Evolutionary conservation across 1,284 basidiomycete species (phyloP), one percentile per base, ranked within the genome.

Genomic region (Coriolopsis trogii): DNA sequence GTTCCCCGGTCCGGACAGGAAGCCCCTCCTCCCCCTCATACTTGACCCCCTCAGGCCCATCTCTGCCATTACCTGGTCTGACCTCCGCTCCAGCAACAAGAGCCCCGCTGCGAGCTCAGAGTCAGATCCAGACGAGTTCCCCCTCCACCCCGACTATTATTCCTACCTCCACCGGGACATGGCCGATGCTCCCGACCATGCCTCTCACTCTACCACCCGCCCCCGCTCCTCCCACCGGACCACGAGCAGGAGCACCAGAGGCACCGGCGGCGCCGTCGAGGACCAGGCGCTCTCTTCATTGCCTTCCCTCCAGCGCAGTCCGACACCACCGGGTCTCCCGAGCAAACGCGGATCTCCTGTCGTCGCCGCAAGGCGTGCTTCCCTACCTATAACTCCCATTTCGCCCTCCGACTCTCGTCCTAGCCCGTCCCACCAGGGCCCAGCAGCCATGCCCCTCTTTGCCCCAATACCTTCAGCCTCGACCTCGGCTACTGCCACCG

Each of bases 21-120:
- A 54, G 40, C 42, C 49, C 16, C 49, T 63, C 18, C 57, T 63
- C 23, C 61, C 64, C 39, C 55, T 65, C 48, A 47, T 56, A 53
- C 62, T 65, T 48, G 55, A 62, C 52, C 58, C 49, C 46, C 54
- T 56, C 47, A 43, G 39, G 45, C 59, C 63, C 46, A 53, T 65
- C 53, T 66, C 65, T 51, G 60, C 62, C 37, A 62, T 67, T 46
- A 63, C 63, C 55, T 66, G 63, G 63, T 63, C 64, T 28, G 60
- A 62, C 58, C 48, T 65, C 47, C 65, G 53, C 46, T 62, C 48
- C 40, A 60, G 60, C 48, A 41, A 51, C 25, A 54, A 59, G 36
- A 60, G 49, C 38, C 26, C 55, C 46, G 55, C 58, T 45, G 6
- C 40, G 26, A 47, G 47, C 40, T 39, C 47, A 25, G 44, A 30